A percentile compares a stretch with the other conserved stretches of the same genome.
These are phyloP conservation scores for Exophiala bonariae DNA, from an alignment of 2,329 filamentous ascomycete genomes.

Conservation along the genomic window DNA sequence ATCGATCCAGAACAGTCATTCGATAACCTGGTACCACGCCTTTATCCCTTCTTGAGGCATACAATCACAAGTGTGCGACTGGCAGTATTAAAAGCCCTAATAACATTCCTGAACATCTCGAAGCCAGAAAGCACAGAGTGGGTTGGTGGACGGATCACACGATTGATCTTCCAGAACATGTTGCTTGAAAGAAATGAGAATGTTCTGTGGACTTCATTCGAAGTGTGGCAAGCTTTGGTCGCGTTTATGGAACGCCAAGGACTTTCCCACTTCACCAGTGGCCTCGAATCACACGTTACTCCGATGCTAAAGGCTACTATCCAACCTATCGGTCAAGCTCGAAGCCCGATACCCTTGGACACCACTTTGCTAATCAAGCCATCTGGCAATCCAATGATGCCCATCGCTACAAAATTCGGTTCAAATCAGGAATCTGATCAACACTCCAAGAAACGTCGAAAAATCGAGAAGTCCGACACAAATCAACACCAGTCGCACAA, in stretches of 20 bases:
- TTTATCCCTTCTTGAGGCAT: conserved; percentile 94
- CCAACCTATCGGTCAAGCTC: conserved; percentile 87
- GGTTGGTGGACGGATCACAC: conserved; percentile 85
- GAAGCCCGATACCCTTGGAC: conserved; percentile 91
- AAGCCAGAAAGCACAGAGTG: conserved; percentile 78
- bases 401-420: conserved; percentile 38
- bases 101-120: conserved; percentile 88
- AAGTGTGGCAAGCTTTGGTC: conserved; percentile 73
- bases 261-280: conserved; percentile 61
- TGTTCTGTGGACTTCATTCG: conserved; percentile 77
- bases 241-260: conserved; percentile 55
- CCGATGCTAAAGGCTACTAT: conserved; percentile 82
- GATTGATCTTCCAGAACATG: conserved; percentile 92
- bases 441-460: conserved; percentile 61
- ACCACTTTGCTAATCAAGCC: conserved; percentile 85
- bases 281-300: conserved; percentile 74
- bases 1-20: conserved; percentile 86
- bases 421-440: conserved; percentile 44
- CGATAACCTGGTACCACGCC: conserved; percentile 82
- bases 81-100: conserved; percentile 85
- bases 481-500: conserved; percentile 74
- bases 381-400: conserved; percentile 79
- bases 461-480: conserved; percentile 80
- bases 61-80: conserved; percentile 95
- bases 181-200: conserved; percentile 86